Conservation (phyloP, 2,329 filamentous ascomycete genomes). For the Lojkania enalia region DNA sequence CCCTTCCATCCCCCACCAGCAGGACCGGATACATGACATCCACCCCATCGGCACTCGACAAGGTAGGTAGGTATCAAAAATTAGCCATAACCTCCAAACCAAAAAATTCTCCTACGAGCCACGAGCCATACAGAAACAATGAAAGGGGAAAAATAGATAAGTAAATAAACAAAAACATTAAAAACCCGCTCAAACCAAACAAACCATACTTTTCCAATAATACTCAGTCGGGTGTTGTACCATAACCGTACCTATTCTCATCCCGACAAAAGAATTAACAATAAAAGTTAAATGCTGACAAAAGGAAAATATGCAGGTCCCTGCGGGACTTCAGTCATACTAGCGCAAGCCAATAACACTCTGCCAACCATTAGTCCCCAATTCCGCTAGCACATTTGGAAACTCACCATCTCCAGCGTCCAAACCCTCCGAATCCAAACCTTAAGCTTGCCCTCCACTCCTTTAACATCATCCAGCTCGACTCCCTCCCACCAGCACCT, state of each 20-base stretch:
- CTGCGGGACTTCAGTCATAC: no score
- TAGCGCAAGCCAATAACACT: slow-evolving; percentile 84
- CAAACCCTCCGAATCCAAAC: slow-evolving; percentile 98
- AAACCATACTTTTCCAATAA: slow-evolving; percentile 5
- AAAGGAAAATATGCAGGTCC: neutral
- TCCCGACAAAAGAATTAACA: neutral
- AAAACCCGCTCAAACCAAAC: slow-evolving; percentile 1
- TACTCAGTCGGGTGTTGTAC: neutral
- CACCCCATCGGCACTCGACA: slow-evolving; percentile 15
- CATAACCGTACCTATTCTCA: neutral
- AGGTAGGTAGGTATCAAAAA: slow-evolving; percentile 33
- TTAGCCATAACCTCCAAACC: slow-evolving; percentile 9
- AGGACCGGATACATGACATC: slow-evolving; percentile 30
- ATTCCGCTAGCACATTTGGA: neutral
- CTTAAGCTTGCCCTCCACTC: slow-evolving; percentile 88
- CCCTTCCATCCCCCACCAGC: neutral
- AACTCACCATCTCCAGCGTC: slow-evolving; percentile 86
- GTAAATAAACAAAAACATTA: neutral
- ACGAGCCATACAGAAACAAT: slow-evolving; percentile 8
- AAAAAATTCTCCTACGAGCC: neutral
- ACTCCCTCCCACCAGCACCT: slow-evolving; percentile 99
- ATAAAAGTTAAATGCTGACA: neutral
- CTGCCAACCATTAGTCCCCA: slow-evolving; percentile 46
- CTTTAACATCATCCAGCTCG: slow-evolving; percentile 85
- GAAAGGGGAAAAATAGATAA: slow-evolving; percentile 1